A percentile compares a stretch with the other conserved stretches of the same genome.
Evolutionary conservation across 768 basidiomycete species (phyloP).

Genomic region (Hypholoma fasciculare): DNA sequence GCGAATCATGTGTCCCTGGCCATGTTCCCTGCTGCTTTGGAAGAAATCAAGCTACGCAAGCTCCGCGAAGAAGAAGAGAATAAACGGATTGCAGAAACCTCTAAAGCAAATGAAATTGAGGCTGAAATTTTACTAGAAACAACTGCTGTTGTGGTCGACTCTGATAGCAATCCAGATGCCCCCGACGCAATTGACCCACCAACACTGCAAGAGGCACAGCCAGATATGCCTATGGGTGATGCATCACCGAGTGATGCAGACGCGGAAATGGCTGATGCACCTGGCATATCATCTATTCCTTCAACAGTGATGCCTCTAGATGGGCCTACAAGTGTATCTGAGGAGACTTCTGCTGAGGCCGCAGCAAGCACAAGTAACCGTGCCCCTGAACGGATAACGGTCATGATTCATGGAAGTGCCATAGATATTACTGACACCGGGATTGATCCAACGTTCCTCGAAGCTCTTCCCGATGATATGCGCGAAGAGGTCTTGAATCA

Average conservation of each 20-base stretch:
- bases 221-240: slow-evolving; percentile 37
- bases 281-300: slow-evolving; percentile 17
- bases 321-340: not conserved
- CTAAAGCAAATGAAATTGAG: slow-evolving; percentile 30
- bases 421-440: slow-evolving; percentile 99
- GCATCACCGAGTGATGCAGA: slow-evolving; percentile 33
- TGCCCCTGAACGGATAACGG: slow-evolving; percentile 69
- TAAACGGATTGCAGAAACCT: slow-evolving; percentile 39
- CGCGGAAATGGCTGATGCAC: slow-evolving; percentile 52
- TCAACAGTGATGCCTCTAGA: slow-evolving; percentile 6
- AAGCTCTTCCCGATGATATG: slow-evolving; percentile 98
- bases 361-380: slow-evolving; percentile 23
- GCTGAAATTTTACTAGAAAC: slow-evolving; percentile 33
- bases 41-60: slow-evolving; percentile 58
- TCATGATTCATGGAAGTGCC: slow-evolving; percentile 87
- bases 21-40: slow-evolving; percentile 78
- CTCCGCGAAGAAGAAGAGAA: slow-evolving; percentile 56
- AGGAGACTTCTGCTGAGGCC: not conserved
- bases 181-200: not conserved
- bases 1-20: slow-evolving; percentile 71
- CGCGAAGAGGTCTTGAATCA: slow-evolving; percentile 97
- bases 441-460: slow-evolving; percentile 96
- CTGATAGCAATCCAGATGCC: slow-evolving; percentile 18
- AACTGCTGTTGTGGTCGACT: slow-evolving; percentile 22
- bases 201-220: slow-evolving; percentile 1